Evolutionary conservation across 2,329 filamentous ascomycete genomes (phyloP), one percentile per base, ranked within the genome.

Genomic region (Stylonectria norvegica): DNA sequence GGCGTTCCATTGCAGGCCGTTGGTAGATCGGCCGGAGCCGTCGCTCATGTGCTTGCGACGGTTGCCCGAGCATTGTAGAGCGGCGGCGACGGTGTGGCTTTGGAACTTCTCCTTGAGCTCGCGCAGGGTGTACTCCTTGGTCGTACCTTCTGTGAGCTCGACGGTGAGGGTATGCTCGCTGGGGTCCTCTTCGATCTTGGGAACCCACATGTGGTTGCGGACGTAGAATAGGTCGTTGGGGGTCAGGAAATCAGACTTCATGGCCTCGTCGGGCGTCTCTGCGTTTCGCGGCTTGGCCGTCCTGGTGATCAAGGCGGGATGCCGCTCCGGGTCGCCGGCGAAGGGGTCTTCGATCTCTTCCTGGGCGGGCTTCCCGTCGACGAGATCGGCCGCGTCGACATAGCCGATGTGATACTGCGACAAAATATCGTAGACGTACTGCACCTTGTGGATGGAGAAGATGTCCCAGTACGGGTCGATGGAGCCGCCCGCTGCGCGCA

Each of bases 401-500:
- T 72, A 74, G 19, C 82, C 82, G 33, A 86, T 79, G 18, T 75
- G 65, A 54, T 81, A 86, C 49, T 79, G 72, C n/a, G 78, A 70
- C 1, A 86, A 67, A 28, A 85, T 81, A 36, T 83, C 78, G 43
- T 74, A 72, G 5, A 85, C 79, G 44, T 85, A 77, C 29, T 77
- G 69, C 14, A 74, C 71, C 57, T 85, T 81, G 65, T 86, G 82
- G 43, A 85, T 85, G 33, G 73, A 70, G 57, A 86, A 86, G 38
- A 86, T 83, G 43, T 83, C 69, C 82, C 82, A 86, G 62, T 84
- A 85, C 0, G 76, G 74, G 36, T 86, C 81, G 35, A 86, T 75
- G 39, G 73, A 76, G 25, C 76, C 75, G 4, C 82, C 82, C 1
- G 79, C 80, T 2, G 82, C 82, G 20, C 77, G 73, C 7, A 85